Evolutionary conservation across 2,329 filamentous ascomycete species (phyloP).

Genomic region (Ophiostoma populinum): DNA sequence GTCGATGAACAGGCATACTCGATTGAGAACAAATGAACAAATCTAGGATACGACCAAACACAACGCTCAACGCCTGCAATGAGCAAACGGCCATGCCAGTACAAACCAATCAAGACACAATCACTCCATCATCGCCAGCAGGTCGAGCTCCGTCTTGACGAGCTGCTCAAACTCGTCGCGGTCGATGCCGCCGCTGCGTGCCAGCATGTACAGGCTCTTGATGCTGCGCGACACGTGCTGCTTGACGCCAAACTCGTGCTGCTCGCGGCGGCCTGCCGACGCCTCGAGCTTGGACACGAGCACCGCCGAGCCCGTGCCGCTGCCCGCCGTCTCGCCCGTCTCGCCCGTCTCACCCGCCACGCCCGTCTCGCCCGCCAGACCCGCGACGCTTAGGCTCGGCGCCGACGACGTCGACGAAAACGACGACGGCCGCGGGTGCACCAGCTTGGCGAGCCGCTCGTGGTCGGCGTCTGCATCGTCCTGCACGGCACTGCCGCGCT

Average conservation of each 20-base stretch:
- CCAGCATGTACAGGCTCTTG: constrained; percentile 58
- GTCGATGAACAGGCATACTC: too few relatives aligned
- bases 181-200: constrained; percentile 54
- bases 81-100: too few relatives aligned
- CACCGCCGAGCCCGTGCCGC: constrained; percentile 25
- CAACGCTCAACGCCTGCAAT: too few relatives aligned
- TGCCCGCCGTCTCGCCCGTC: constrained; percentile 36
- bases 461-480: constrained; percentile 22
- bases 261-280: constrained; percentile 36
- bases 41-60: too few relatives aligned
- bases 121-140: constrained; percentile 48
- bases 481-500: constrained; percentile 4
- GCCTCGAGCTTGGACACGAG: constrained; percentile 46
- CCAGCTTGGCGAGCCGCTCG: constrained; percentile 21
- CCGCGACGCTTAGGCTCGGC: constrained; percentile 28
- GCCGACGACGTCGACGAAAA: constrained; percentile 26
- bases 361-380: constrained; percentile 35
- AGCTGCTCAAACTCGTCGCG: constrained; percentile 58
- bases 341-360: constrained; percentile 1
- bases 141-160: constrained; percentile 53
- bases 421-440: constrained; percentile 41
- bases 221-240: constrained; percentile 65
- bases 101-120: too few relatives aligned
- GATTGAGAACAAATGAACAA: too few relatives aligned
- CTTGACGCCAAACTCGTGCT: constrained; percentile 56